Base-by-base conservation (phyloP, 306 rosid genomes). In the Fragaria vesca region DNA sequence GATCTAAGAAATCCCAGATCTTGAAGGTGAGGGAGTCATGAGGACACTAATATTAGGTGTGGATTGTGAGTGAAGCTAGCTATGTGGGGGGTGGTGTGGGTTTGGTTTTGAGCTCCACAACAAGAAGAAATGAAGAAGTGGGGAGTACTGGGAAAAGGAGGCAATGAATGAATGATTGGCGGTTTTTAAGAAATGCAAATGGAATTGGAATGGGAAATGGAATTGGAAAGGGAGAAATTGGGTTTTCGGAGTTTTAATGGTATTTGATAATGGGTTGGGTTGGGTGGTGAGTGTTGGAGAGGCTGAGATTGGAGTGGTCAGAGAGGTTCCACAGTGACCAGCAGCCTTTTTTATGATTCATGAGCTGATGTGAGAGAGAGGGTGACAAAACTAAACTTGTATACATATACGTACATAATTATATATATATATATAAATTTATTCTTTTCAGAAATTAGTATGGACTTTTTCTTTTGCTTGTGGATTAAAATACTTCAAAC, bases 281-380 rank as follows among this genome's bases (percentile, higher is more conserved):
- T 54, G 77, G 63, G n/a, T n/a, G 48, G 47, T 51, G 36, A 28
- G 34, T 34, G 48, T 4, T 5, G 34, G 42, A 45, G 10, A 15
- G 18, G 78, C 30, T 42, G 78, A 45, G 55, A 74, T 58, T 45
- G 32, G 78, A 42, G 78, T 58, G 57, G 30, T 74, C 78, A 42
- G 55, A 60, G 57, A 26, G 43, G 12, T 28, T 58, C 57, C 42
- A 60, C 69, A 58, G 43, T 12, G n/a, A 62, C 67, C 67, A 26
- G 68, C 78, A 60, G 13, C 77, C 52, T 69, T 69, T 69, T 69
- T 45, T 21, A 15, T 30, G 0, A 58, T 24, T n/a, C 40, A 30
- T 57, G 30, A 21, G 40, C 9, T 30, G 42, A 28, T 7, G 11
- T 11, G 18, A 8, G 13, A 60, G 65, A 6, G 63, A 60, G 13